Evolutionary conservation across 2,329 filamentous ascomycete species (phyloP), one percentile per base, ranked within the genome.

Genomic region (Colletotrichum liriopes): DNA sequence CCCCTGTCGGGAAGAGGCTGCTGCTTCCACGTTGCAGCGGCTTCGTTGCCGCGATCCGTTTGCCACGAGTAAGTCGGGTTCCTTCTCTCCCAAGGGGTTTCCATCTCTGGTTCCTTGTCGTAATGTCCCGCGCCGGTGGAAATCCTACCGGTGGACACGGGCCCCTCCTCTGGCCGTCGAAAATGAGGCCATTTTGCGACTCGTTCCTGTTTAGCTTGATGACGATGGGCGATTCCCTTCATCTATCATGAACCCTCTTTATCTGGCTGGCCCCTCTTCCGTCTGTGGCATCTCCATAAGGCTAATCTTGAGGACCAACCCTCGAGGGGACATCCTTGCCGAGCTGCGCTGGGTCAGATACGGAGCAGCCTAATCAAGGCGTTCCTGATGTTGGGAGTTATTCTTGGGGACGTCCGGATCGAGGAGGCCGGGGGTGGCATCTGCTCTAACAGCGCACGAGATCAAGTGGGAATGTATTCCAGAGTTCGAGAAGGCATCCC

Each of bases 181-280:
- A 49, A 37, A 51, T 62, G 59, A 62, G 43, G 59, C 43, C 59
- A 62, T 62, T 49, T 62, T 23, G 59, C 43, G 59, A 49, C 20
- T 49, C 59, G 43, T 62, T 37, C 41, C 45, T 62, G 43, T 47
- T 41, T 51, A 39, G 32, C 20, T 51, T 63, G 60, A 54, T 63
- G 60, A 63, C 45, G 47, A 63, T 43, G 23, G 23, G 37, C 60
- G 26, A 41, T 63, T 39, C 47, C 47, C 23, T 63, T 54, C 60
- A 54, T 41, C 35, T 52, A 52, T 52, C 23, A 63, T 41, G 47
- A 52, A 52, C 45, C 60, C 35, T 54, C 45, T 39, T 20, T 39
- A 51, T 51, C 23, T 39, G 32, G 35, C 43, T 62, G 39, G 54
- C 54, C 14, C 23, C 47, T 11, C 11, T 3, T 35, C n/a, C 54